These are phyloP conservation scores for Primulina huaijiensis DNA, from an alignment of 257 asterid species.

Conservation along the genomic window DNA sequence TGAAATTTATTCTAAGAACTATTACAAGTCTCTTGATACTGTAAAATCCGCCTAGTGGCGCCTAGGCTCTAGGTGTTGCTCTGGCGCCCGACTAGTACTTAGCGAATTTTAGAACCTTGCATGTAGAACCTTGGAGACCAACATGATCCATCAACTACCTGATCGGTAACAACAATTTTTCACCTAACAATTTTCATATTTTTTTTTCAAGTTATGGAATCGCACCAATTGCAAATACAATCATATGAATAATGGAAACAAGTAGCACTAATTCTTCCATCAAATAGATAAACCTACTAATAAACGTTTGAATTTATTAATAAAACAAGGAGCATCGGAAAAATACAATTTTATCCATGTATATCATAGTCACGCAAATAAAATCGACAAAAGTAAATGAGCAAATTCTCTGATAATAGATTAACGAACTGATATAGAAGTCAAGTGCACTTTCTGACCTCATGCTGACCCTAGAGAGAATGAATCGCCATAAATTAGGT, in stretches of 20 bases:
- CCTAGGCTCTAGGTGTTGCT: too few species aligned
- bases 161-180: neutral
- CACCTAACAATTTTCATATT: neutral
- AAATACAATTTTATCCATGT: neutral
- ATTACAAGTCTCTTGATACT: too few species aligned
- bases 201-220: neutral
- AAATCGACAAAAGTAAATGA: neutral
- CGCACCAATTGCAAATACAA: neutral
- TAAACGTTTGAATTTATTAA: neutral
- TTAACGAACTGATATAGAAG: neutral
- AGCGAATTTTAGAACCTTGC: too few species aligned
- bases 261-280: neutral
- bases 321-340: slow-evolving; percentile 1
- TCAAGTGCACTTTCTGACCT: neutral
- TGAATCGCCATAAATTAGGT: neutral
- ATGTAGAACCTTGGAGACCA: neutral
- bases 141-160: neutral
- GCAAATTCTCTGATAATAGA: neutral
- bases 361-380: neutral
- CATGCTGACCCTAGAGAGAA: neutral
- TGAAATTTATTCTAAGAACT: too few species aligned
- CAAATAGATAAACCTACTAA: neutral
- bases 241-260: neutral
- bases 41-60: too few species aligned
- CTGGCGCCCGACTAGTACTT: too few species aligned